Base-by-base conservation (phyloP, 2,329 filamentous ascomycete species). In the Trichoderma afroharzianum region DNA sequence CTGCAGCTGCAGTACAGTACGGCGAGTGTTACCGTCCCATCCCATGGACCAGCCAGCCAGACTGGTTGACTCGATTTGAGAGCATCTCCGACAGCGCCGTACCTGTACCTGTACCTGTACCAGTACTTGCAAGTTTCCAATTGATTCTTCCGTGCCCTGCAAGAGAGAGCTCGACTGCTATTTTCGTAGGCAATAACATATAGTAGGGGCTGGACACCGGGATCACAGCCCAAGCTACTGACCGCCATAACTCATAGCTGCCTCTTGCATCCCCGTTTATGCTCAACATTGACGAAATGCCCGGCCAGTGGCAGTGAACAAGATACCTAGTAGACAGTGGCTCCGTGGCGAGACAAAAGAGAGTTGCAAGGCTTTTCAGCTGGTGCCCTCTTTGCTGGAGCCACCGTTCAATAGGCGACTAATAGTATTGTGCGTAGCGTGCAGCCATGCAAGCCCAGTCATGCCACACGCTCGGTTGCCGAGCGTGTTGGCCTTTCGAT, bases 291-390 rank as follows among this genome's bases (percentile, higher is more conserved):
- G 47, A 33, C 14, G 30, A 36, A 55, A 66, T 66, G 43, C 43
- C n/a, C n/a, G 28, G 39, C 43, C 36, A 61, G 55, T 61, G 63
- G 50, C 50, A 39, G 50, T 21, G 21, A 18, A 39, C 50, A 58
- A 36, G 43, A 64, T 32, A n/a, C n/a, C n/a, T n/a, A n/a, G n/a
- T n/a, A 26, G 30, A 61, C 66, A 9, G 55, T 33, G 28, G 28
- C 53, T 47, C 55, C 53, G 30, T 59, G 53, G 64, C 55, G 66
- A 58, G 15, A 18, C 36, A 24, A 57, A 61, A 33, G 39, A 47
- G 39, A 68, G 55, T 50, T 43, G 36, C 36, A 32, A 61, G 66
- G 36, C 55, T 47, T 59, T 68, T 68, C 66, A 68, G 66, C 66
- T 68, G 53, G 28, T 59, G 64, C 28, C 30, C 24, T 33, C 7